Evolutionary conservation across 2,329 filamentous ascomycete species (phyloP), one percentile per base, ranked within the genome.

Genomic region (Geosmithia putterillii): DNA sequence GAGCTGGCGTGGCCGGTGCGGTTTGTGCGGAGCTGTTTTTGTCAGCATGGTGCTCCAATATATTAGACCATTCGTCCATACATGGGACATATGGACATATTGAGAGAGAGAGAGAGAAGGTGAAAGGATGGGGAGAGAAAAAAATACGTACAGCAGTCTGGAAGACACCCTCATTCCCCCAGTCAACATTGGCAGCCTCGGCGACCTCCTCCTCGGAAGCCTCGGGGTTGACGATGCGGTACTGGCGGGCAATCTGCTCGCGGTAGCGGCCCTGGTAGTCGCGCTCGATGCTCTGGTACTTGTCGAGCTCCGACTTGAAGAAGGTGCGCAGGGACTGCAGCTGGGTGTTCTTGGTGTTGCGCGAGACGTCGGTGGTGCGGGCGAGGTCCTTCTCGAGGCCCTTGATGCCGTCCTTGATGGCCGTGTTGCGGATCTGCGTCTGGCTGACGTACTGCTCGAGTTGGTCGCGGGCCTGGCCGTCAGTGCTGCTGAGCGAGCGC

Each of bases 101-200:
- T n/a, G n/a, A 18, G 20, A 39, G 19, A 39, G n/a, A 20, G 19
- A 40, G 15, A 40, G 12, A 32, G 10, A 12, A 12, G 10, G 28
- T 3, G 28, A 32, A 3, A 41, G 18, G n/a, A n/a, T n/a, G n/a
- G n/a, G 12, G 10, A 41, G 23, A 41, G 18, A 41, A n/a, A 23
- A 17, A 17, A 34, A 42, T 21, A 71, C 79, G 61, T 73, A 90
- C 85, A 46, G 85, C 85, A 45, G 79, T 82, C 62, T 88, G 82
- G 67, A 90, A 92, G 44, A 92, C 80, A 54, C 83, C 82, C 65
- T 89, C 81, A 46, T 84, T 76, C 43, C 81, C 78, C 81, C 83
- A 85, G 57, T 88, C 80, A 43, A 77, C 69, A 51, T 85, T 71
- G 20, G 78, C 68, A 3, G 83, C 83, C 58, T 85, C 68, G 41